Conservation (phyloP, 169 alveolate genomes). For the Cryptosporidium parvum region DNA sequence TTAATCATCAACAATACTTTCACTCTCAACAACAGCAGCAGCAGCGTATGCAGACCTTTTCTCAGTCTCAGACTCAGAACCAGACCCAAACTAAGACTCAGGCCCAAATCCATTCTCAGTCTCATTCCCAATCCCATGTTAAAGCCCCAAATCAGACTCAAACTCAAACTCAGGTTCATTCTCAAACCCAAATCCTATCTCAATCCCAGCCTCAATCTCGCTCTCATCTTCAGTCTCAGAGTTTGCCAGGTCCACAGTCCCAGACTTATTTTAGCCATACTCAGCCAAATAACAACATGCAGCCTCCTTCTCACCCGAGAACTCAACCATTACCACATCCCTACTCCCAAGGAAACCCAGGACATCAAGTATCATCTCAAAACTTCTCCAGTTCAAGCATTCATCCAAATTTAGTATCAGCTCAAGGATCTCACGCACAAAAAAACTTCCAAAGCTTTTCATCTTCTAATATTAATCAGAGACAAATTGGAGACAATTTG, state of each 20-base stretch:
- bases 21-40: conserved; percentile 8
- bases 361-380: conserved; percentile 1
- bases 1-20: background rate
- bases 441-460: conserved; percentile 6
- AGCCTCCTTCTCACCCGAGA: background rate
- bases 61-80: background rate
- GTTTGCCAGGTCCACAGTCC: background rate
- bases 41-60: background rate
- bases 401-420: background rate
- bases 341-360: conserved; percentile 33
- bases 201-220: conserved; percentile 10
- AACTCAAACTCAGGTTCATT: background rate
- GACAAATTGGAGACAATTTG: background rate
- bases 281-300: background rate
- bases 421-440: conserved; percentile 1
- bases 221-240: conserved; percentile 4
- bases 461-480: background rate
- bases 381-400: conserved; percentile 12
- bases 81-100: background rate
- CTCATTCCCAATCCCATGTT: background rate
- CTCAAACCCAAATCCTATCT: conserved; percentile 6
- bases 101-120: background rate
- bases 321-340: conserved; percentile 13
- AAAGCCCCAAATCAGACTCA: background rate
- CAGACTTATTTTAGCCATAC: background rate